Evolutionary conservation across 2,329 filamentous ascomycete species (phyloP).

Genomic region (Sporothrix brunneoviolacea): DNA sequence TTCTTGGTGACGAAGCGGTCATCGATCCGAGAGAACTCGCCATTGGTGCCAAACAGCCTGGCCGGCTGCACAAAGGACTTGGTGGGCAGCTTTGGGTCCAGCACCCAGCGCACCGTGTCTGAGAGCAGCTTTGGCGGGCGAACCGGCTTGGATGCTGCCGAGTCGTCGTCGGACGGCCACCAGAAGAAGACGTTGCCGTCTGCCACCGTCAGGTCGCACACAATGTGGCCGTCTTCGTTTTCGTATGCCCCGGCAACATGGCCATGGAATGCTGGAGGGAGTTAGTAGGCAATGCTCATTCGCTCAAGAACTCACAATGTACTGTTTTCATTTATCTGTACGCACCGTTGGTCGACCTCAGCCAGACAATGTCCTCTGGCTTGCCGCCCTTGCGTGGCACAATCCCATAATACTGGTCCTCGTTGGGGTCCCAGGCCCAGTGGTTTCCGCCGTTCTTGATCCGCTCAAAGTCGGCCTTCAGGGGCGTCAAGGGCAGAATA

Average conservation of each 20-base stretch:
- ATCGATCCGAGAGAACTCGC: conserved; percentile 45
- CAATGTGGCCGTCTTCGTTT: conserved; percentile 37
- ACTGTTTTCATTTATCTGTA: too few species aligned
- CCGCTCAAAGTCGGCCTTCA: conserved; percentile 38
- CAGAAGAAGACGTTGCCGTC: conserved; percentile 41
- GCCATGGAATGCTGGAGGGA: conserved; percentile 35
- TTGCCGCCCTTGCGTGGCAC: conserved; percentile 44
- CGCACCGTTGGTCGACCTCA: conserved; percentile 46
- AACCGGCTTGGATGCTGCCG: conserved; percentile 18
- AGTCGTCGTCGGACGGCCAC: conserved; percentile 31
- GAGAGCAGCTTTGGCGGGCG: conserved; percentile 32
- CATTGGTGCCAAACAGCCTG: conserved; percentile 34
- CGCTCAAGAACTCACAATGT: not conserved
- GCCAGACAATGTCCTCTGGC: conserved; percentile 46
- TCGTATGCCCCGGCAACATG: conserved; percentile 44
- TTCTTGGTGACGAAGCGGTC: conserved; percentile 38
- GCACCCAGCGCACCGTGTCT: conserved; percentile 35
- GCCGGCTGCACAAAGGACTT: conserved; percentile 32
- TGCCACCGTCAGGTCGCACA: conserved; percentile 37
- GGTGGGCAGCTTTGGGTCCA: conserved; percentile 31
- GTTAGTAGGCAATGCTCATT: not conserved
- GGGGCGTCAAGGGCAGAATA: conserved; percentile 40
- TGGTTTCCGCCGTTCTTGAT: conserved; percentile 42
- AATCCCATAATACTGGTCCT: conserved; percentile 50
- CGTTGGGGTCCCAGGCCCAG: conserved; percentile 46